These are phyloP conservation scores for Fraxinus paxiana DNA, from an alignment of 305 asterid genomes.

Conservation along the genomic window DNA sequence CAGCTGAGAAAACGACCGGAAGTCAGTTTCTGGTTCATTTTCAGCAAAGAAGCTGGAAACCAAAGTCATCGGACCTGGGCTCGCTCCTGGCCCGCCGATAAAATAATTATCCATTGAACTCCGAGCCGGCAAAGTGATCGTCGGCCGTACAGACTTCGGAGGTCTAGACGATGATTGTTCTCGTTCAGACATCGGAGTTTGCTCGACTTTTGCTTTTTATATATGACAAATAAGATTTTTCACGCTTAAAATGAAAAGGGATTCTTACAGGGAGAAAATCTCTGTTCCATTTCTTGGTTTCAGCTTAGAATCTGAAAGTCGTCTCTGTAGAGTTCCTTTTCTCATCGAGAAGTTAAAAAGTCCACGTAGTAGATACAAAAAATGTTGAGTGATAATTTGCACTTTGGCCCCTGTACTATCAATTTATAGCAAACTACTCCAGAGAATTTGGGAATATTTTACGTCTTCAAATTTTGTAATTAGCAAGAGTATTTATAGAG, in stretches of 20 bases:
- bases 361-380: background rate
- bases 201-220: constrained; percentile 24
- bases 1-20: constrained; percentile 78
- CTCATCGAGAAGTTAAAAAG: background rate
- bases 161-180: constrained; percentile 38
- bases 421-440: background rate
- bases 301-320: constrained; percentile 22
- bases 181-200: constrained; percentile 48
- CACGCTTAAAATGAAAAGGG: background rate
- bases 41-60: constrained; percentile 69
- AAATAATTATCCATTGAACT: constrained; percentile 46
- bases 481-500: background rate
- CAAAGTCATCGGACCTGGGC: constrained; percentile 71
- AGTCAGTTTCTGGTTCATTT: constrained; percentile 61
- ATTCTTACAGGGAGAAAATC: background rate
- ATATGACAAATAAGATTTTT: background rate
- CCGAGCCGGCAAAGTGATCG: constrained; percentile 57
- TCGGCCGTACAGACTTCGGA: constrained; percentile 31
- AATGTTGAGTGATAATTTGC: background rate
- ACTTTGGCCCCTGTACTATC: background rate
- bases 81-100: constrained; percentile 45
- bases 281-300: constrained; percentile 4
- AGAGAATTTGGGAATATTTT: background rate
- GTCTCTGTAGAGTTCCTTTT: constrained; percentile 16
- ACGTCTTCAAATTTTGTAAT: background rate